A percentile compares a stretch with the other conserved stretches of the same genome.
Evolutionary conservation across 164 flowering plant genomes (phyloP).

Genomic region (Pachysandra terminalis): DNA sequence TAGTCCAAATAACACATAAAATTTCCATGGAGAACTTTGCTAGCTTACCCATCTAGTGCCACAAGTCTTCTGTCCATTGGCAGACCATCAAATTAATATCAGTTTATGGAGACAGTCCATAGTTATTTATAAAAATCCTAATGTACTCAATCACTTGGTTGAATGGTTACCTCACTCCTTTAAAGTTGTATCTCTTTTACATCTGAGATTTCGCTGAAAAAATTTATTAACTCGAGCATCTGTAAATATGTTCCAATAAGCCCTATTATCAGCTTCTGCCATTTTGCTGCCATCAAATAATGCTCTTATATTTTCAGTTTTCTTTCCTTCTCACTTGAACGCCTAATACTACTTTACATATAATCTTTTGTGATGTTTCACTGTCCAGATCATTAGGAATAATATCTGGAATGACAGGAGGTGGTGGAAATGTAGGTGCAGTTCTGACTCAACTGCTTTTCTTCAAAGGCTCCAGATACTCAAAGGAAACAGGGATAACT

Average conservation of each 20-base stretch:
- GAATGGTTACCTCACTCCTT: background rate
- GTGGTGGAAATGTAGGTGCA: slow-evolving; percentile 88
- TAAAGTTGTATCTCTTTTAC: background rate
- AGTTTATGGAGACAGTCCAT: background rate
- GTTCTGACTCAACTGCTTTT: slow-evolving; percentile 78
- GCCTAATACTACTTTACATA: background rate
- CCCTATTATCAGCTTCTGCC: background rate
- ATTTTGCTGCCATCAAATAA: background rate
- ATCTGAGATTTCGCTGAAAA: too few species aligned
- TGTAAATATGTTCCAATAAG: too few species aligned
- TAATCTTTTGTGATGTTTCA: background rate
- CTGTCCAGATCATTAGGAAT: slow-evolving; percentile 75
- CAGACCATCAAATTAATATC: too few species aligned
- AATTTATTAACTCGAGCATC: too few species aligned
- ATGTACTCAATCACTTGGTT: background rate
- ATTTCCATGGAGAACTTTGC: background rate
- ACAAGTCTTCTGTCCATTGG: too few species aligned
- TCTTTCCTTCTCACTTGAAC: background rate
- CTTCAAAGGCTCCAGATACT: slow-evolving; percentile 68
- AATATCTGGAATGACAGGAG: slow-evolving; percentile 95
- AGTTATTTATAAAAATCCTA: background rate
- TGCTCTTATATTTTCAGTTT: background rate
- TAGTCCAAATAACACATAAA: background rate
- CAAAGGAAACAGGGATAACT: slow-evolving; percentile 71
- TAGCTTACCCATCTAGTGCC: background rate